phyloP scores from a whole-genome alignment of 2,329 filamentous ascomycete genomes.

The Bretziella fagacearum region DNA sequence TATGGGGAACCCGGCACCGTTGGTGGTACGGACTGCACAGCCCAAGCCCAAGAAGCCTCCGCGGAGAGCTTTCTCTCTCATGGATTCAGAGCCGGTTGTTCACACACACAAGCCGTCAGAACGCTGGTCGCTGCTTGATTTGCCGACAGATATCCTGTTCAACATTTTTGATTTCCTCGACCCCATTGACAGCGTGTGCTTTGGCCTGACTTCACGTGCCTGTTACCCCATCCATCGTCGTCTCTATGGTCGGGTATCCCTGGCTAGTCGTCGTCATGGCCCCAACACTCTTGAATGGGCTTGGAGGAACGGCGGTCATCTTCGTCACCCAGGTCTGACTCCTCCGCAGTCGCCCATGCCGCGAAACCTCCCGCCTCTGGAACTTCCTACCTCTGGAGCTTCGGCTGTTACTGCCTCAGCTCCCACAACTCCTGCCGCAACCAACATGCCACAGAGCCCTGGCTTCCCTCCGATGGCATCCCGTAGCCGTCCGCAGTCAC shows the following conservation, averaged over 20 bases:
- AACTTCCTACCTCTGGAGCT: slow-evolving; percentile 14
- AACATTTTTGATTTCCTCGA: slow-evolving; percentile 45
- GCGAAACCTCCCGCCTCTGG: slow-evolving; percentile 9
- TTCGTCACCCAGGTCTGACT: slow-evolving; percentile 20
- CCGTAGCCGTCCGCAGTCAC: slow-evolving; percentile 12
- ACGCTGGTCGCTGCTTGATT: slow-evolving; percentile 31
- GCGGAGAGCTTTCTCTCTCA: slow-evolving; percentile 43
- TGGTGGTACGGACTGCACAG: slow-evolving; percentile 4
- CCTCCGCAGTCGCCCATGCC: slow-evolving; percentile 9
- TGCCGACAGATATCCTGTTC: slow-evolving; percentile 44
- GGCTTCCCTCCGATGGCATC: background rate
- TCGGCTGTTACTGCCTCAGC: background rate
- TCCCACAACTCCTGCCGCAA: slow-evolving; percentile 5
- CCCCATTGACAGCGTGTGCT: slow-evolving; percentile 45
- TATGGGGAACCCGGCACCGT: slow-evolving; percentile 19
- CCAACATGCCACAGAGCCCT: slow-evolving; percentile 9
- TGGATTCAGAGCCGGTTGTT: slow-evolving; percentile 37
- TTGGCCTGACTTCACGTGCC: slow-evolving; percentile 40
- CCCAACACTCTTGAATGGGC: slow-evolving; percentile 49
- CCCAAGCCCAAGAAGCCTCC: slow-evolving; percentile 22
- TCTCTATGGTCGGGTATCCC: slow-evolving; percentile 38
- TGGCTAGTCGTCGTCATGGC: slow-evolving; percentile 38
- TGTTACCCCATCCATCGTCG: slow-evolving; percentile 42
- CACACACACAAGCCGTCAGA: slow-evolving; percentile 31
- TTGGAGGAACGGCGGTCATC: slow-evolving; percentile 38